Conservation (phyloP, 257 asterid genomes). For the Solanum arcanum region DNA sequence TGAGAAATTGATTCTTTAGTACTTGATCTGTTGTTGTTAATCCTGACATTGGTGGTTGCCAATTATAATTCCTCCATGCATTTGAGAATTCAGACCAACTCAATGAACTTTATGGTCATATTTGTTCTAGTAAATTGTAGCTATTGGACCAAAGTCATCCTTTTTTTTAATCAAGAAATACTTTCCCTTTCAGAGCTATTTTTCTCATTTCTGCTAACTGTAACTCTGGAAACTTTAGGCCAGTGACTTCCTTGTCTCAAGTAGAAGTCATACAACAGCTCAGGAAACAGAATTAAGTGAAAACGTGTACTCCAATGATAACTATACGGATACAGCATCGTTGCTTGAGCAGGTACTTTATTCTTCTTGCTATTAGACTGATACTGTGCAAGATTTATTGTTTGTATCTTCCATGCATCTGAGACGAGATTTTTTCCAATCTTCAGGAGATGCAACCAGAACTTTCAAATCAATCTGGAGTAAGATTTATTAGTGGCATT, state of each 20-base stretch:
- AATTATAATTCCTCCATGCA: background rate
- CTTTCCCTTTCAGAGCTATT: background rate
- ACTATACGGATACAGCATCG: conserved; percentile 52
- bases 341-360: conserved; percentile 71
- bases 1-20: background rate
- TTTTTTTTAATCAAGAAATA: background rate
- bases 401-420: background rate
- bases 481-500: conserved; percentile 88
- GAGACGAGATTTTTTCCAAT: conserved; percentile 5
- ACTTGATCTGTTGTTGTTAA: background rate
- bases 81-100: background rate
- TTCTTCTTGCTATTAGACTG: background rate
- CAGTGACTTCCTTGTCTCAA: conserved; percentile 72
- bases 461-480: conserved; percentile 73
- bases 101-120: background rate
- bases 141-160: background rate
- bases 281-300: conserved; percentile 82
- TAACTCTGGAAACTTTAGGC: conserved; percentile 41
- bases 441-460: conserved; percentile 84
- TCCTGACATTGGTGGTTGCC: background rate
- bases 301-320: conserved; percentile 30
- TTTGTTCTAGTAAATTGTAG: background rate
- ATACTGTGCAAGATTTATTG: conserved; percentile 3
- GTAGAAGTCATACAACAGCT: conserved; percentile 44
- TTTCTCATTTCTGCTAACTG: background rate